Evolutionary conservation across 2,329 filamentous ascomycete species (phyloP).

Genomic region (Scorias spongiosa): DNA sequence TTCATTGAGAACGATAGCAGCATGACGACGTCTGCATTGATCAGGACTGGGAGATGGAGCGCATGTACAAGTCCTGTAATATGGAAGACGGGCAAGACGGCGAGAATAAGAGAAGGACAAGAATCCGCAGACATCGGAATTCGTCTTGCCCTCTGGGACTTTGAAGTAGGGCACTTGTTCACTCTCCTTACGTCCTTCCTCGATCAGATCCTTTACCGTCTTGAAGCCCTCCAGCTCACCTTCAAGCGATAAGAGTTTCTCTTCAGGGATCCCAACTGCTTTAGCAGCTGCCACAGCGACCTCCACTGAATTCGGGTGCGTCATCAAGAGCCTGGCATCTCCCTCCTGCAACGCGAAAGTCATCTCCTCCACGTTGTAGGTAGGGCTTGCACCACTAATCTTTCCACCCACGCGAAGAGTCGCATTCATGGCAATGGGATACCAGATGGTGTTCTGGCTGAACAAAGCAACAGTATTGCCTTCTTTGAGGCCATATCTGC

Average conservation of each 20-base stretch:
- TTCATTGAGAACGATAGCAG: slow-evolving; percentile 49
- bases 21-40: slow-evolving; percentile 53
- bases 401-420: slow-evolving; percentile 39
- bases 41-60: slow-evolving; percentile 45
- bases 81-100: slow-evolving; percentile 46
- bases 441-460: slow-evolving; percentile 49
- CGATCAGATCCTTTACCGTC: slow-evolving; percentile 31
- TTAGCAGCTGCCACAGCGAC: slow-evolving; percentile 40
- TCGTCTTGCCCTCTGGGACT: slow-evolving; percentile 38
- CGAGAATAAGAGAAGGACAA: slow-evolving; percentile 39
- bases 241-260: slow-evolving; percentile 42
- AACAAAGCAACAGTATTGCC: slow-evolving; percentile 47
- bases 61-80: slow-evolving; percentile 49
- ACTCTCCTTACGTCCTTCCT: slow-evolving; percentile 24
- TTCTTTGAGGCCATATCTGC: slow-evolving; percentile 37
- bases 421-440: slow-evolving; percentile 44
- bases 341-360: slow-evolving; percentile 46
- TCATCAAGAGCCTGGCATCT: slow-evolving; percentile 43
- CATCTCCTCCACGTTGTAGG: slow-evolving; percentile 55
- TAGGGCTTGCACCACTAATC: slow-evolving; percentile 47
- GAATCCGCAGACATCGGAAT: slow-evolving; percentile 40
- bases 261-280: slow-evolving; percentile 37
- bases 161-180: slow-evolving; percentile 34
- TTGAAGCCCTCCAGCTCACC: slow-evolving; percentile 36
- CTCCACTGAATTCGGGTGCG: slow-evolving; percentile 38